Evolutionary conservation across 495 filamentous ascomycete species (phyloP).

Genomic region (Astrothelium subdiscretum): DNA sequence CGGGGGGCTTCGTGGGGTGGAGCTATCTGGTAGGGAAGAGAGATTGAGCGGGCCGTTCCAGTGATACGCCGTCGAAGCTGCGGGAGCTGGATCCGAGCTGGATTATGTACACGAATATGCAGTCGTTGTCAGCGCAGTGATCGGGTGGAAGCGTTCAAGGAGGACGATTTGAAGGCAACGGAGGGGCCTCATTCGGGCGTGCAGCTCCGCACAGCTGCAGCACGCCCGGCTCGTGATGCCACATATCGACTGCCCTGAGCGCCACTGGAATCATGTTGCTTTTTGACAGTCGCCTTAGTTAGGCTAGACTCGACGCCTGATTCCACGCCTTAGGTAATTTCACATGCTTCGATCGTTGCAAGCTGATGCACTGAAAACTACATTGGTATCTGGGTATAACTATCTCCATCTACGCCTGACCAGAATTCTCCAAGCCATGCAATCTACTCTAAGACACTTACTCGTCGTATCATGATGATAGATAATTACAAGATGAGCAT

Average conservation of each 20-base stretch:
- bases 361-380: background rate
- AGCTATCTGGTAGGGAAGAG: background rate
- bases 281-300: background rate
- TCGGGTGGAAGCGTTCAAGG: background rate
- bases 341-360: background rate
- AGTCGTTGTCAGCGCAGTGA: background rate
- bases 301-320: background rate
- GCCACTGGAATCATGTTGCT: background rate
- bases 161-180: background rate
- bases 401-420: background rate
- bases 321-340: background rate
- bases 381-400: background rate
- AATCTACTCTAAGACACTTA: background rate
- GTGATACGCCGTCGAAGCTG: background rate
- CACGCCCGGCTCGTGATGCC: background rate
- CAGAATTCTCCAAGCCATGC: background rate
- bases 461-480: background rate
- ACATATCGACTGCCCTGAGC: background rate
- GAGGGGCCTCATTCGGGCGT: background rate
- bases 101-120: background rate
- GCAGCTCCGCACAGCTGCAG: background rate
- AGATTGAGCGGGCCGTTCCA: background rate
- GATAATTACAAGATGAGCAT: conserved; percentile 11
- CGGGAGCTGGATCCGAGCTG: background rate
- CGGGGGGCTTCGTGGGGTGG: background rate